Evolutionary conservation across 1,284 basidiomycete genomes (phyloP).

Genomic region (Austroboletus novae-zelandiae): DNA sequence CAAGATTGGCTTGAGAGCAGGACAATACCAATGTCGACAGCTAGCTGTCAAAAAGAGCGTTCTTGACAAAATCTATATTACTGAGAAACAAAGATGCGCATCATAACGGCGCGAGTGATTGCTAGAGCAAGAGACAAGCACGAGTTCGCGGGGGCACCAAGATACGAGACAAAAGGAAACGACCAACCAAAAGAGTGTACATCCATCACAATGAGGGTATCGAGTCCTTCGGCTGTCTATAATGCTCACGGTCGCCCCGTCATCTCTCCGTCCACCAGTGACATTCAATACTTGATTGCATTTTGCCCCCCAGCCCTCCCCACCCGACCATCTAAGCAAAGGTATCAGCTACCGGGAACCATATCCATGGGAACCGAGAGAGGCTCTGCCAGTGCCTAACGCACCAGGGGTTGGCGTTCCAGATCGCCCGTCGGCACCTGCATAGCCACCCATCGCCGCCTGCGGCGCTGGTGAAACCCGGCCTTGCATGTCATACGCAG

Average conservation of each 20-base stretch:
- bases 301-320: not conserved
- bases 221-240: constrained; percentile 10
- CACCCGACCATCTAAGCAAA: not conserved
- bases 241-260: constrained; percentile 3
- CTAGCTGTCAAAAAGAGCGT: constrained; percentile 15
- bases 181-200: constrained; percentile 30
- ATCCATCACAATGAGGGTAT: constrained; percentile 16
- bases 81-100: constrained; percentile 16
- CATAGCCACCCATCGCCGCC: constrained; percentile 32
- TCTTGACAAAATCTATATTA: constrained; percentile 24
- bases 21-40: constrained; percentile 14
- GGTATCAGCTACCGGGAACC: constrained; percentile 20
- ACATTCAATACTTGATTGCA: constrained; percentile 5
- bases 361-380: constrained; percentile 51
- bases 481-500: constrained; percentile 34
- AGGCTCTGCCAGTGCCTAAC: constrained; percentile 36
- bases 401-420: constrained; percentile 31
- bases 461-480: constrained; percentile 38
- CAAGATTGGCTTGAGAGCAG: constrained; percentile 2
- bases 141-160: constrained; percentile 3
- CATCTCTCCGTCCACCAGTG: constrained; percentile 7
- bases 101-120: constrained; percentile 7
- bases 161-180: constrained; percentile 4
- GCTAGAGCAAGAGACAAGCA: constrained; percentile 3
- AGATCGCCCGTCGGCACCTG: constrained; percentile 29